These are phyloP conservation scores for Helichrysum umbraculigerum DNA, from an alignment of 129 eudicot genomes.

Conservation along the genomic window DNA sequence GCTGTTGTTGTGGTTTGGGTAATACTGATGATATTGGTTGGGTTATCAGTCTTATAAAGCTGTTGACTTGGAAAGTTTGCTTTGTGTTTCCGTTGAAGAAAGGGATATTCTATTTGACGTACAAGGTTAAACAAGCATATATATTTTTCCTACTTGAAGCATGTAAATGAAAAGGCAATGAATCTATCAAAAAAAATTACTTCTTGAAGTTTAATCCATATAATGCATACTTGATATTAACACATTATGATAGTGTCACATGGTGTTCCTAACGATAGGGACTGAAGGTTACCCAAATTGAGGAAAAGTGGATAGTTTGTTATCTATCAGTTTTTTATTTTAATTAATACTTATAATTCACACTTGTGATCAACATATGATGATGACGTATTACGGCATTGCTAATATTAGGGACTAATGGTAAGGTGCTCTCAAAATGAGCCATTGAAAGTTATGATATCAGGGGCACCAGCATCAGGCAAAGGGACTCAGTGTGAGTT, in stretches of 20 bases:
- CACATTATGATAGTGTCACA: slow-evolving; percentile 10
- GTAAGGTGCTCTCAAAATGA: slow-evolving; percentile 57
- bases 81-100: neutral
- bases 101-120: neutral
- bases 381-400: neutral
- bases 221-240: neutral
- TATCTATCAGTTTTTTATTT: neutral
- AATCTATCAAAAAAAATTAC: neutral
- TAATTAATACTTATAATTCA: neutral
- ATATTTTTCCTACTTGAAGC: neutral
- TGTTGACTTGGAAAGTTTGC: slow-evolving; percentile 1
- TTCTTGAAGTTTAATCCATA: neutral
- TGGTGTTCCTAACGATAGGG: neutral
- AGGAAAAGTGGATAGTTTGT: neutral
- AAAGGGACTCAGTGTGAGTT: slow-evolving; percentile 96
- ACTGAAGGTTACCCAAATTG: neutral
- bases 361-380: neutral
- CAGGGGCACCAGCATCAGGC: slow-evolving; percentile 98
- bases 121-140: neutral
- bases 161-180: neutral
- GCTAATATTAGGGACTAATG: slow-evolving; percentile 43
- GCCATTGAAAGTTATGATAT: slow-evolving; percentile 90
- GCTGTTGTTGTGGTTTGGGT: neutral
- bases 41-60: neutral
- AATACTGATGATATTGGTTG: neutral